Evolutionary conservation across 129 eudicot species (phyloP), one percentile per base, ranked within the genome.

Genomic region (Calendula officinalis): DNA sequence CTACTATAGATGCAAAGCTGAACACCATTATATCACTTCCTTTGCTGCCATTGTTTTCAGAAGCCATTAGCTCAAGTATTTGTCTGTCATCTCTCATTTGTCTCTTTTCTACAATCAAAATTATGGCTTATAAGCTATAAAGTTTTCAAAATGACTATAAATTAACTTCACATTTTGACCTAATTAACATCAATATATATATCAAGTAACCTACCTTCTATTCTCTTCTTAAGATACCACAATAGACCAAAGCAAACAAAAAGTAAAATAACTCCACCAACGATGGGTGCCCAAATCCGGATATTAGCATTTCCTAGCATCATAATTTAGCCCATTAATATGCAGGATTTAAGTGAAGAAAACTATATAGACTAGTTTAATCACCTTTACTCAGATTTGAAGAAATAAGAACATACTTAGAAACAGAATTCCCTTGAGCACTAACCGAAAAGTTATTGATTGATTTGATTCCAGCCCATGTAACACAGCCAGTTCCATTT

Each of bases 11-110:
- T 22, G 30, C 30, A 22, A 22, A 22, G 30, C 30, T 22, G 30
- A 22, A 22, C 30, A 22, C 30, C 30, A 2, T 22, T 22, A 22
- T 22, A 22, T 22, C 30, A 22, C 30, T 22, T 22, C 30, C 30
- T 22, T 22, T 22, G 30, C 30, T 22, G 30, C 30, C 30, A 22
- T 0, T 22, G 63, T 60, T 64, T 45, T 61, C 82, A 2, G 77
- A 69, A 32, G 69, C 60, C 54, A 66, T 60, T 32, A 78, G 16
- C 65, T 67, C 75, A 17, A 48, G 78, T 1, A 78, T 40, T 37
- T 47, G 51, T 61, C 49, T 39, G 6, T 65, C 43, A 4, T 72
- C 57, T 11, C 62, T 36, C 38, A 27, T 61, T 71, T 46, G 71
- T 41, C 42, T 64, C 38, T 55, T 58, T 56, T 38, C 78, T 66